Base-by-base conservation (phyloP, 805 yeast genomes). In the Sugiyamaella mastotermitis region DNA sequence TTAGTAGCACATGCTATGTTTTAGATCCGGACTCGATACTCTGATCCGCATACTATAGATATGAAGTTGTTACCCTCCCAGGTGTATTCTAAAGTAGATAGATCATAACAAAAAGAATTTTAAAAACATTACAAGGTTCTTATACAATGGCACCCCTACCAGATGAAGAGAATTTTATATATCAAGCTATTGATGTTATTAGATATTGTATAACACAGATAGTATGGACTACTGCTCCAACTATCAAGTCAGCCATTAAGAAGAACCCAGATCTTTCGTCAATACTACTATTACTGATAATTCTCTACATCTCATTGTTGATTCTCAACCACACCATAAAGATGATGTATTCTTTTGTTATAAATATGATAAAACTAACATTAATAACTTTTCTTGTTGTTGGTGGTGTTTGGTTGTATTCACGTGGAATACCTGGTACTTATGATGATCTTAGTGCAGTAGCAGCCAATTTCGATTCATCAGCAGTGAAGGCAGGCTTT, bases 221-320 rank as follows among this genome's bases (percentile, higher is more conserved):
- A 27, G 26, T 16, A 19, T 32, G 15, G 41, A 24, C 17, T 16
- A 31, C 13, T 29, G 35, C 35, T 5, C 48, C 48, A 10, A 22
- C 33, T 4, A 26, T 43, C 28, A 32, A 30, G 34, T 31, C 22
- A 10, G 41, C 44, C 13, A 14, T 46, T 15, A 33, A 30, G n/a
- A 23, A 46, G 8, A 34, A 47, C 13, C 48, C 50, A 4, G 53
- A 50, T 31, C 46, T 46, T 14, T 15, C 40, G 18, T 33, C 48
- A 8, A 33, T 56, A 7, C 24, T 48, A n/a, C 25, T 51, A 16
- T 40, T 47, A 28, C 40, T 55, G 13, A 23, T 47, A 3, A 40
- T 53, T 11, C 39, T 56, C 18, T 55, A 48, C 33, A 14, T 56
- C 5, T 44, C 53, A 14, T 44, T 55, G 30, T 40, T 45, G 14